Evolutionary conservation across 78 protist species (phyloP), one percentile per base, ranked within the genome.

Genomic region (Dictyostelium intermedium): DNA sequence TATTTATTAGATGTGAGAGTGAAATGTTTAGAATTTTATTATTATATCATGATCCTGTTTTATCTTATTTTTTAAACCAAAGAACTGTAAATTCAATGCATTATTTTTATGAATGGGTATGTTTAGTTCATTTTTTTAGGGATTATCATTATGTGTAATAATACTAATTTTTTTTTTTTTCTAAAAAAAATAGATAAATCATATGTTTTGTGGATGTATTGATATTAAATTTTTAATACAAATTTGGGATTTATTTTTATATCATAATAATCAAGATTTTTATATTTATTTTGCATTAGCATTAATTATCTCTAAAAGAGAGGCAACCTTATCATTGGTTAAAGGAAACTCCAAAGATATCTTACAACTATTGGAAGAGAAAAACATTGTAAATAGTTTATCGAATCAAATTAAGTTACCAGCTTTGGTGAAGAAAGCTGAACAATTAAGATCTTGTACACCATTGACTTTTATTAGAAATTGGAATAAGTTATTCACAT

Each of bases 11-110:
- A 63, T 87, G 93, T 79, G 93, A 87, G 13, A 87, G 93, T 87
- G 93, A 87, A 79, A 87, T 87, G 93, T 87, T 87, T 79, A 87
- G 93, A 87, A 87, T 87, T 50, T 41, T 87, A 87, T 45, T 87
- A 39, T 43, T 87, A 53, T 87, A 79, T 50, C 93, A 87, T 63
- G 93, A 87, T 63, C 93, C 93, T 25, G 23, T 66, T 3, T 32
- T 87, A 45, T 53, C 85, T 35, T 23, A 87, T 47, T 87, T 87
- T 50, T 87, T 87, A 72, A 74, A 76, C 9, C 85, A 87, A 60
- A 53, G 93, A 60, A 78, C 72, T 30, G 85, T 87, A 10, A 77
- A 45, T 79, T 45, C 93, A 66, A 50, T 23, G 45, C 43, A 34
- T 37, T 87, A 87, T 66, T 87, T 87, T 43, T 87, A 87, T 79